Percentiles rank a stretch among this genome's conserved stretches.
Conservation (phyloP, 164 flowering plant species). For the Platanus orientalis region DNA sequence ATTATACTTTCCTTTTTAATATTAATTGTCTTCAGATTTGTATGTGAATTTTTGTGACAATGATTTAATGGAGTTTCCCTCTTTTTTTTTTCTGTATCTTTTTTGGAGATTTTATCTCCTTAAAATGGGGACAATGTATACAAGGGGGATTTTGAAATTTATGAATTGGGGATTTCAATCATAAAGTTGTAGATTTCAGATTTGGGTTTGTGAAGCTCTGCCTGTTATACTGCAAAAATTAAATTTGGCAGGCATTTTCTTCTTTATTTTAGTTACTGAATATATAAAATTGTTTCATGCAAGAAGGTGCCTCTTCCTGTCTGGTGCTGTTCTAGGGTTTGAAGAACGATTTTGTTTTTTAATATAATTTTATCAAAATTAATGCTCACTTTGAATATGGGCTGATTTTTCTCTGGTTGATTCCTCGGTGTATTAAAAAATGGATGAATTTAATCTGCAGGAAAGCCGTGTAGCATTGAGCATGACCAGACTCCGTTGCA, state of each 20-base stretch:
- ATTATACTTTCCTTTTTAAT: background rate
- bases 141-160: conserved; percentile 1
- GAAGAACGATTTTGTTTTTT: no score
- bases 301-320: no score
- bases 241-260: background rate
- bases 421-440: no score
- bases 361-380: no score
- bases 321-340: no score
- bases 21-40: background rate
- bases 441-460: conserved; percentile 40
- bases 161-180: background rate
- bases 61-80: background rate
- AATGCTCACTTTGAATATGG: no score
- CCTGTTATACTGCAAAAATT: background rate
- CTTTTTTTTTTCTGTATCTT: background rate
- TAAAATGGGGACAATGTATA: background rate
- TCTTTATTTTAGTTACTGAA: no score
- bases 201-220: background rate
- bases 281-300: background rate
- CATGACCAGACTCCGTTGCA: conserved; percentile 67
- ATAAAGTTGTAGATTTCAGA: background rate
- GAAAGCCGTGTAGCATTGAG: conserved; percentile 34
- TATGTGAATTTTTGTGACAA: background rate
- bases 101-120: background rate
- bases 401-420: no score